These are phyloP conservation scores for Arthonia radiata DNA, from an alignment of 495 filamentous ascomycete species.

Conservation along the genomic window DNA sequence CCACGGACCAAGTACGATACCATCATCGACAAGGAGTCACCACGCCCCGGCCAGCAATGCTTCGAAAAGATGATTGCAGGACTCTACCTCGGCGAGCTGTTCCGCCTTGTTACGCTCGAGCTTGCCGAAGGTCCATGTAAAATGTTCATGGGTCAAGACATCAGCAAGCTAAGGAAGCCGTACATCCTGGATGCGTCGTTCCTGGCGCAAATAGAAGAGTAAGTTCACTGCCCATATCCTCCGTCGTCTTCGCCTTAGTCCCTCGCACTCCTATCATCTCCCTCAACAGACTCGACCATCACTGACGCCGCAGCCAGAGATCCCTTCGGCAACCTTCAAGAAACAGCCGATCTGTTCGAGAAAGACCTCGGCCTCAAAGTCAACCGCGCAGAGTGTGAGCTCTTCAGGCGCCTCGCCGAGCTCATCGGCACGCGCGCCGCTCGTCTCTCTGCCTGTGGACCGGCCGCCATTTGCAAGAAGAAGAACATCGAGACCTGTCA, in stretches of 20 bases:
- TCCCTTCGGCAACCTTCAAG: conserved; percentile 76
- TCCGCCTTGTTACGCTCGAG: conserved; percentile 72
- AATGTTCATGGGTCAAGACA: conserved; percentile 68
- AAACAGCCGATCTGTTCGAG: conserved; percentile 59
- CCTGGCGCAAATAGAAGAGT: conserved; percentile 85
- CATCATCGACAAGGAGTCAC: conserved; percentile 76
- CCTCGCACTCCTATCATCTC: conserved; percentile 1
- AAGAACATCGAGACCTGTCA: conserved; percentile 72
- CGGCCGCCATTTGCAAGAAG: conserved; percentile 88
- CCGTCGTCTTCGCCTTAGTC: too few species aligned
- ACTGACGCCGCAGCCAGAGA: conserved; percentile 25
- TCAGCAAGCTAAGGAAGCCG: conserved; percentile 48
- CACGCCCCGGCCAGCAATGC: conserved; percentile 80
- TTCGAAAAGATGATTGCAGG: conserved; percentile 98
- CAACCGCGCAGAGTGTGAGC: conserved; percentile 53
- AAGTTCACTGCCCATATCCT: conserved; percentile 7
- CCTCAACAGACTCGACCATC: not conserved
- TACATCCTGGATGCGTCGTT: conserved; percentile 83
- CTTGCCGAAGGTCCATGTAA: conserved; percentile 50
- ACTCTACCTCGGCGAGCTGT: conserved; percentile 84
- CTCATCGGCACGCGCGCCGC: conserved; percentile 86
- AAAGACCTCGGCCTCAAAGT: conserved; percentile 41
- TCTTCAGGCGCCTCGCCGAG: conserved; percentile 69
- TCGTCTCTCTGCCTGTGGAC: conserved; percentile 76
- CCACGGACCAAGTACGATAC: conserved; percentile 67